Evolutionary conservation across 345 rosid species (phyloP).

Genomic region (Bruguiera sexangula): DNA sequence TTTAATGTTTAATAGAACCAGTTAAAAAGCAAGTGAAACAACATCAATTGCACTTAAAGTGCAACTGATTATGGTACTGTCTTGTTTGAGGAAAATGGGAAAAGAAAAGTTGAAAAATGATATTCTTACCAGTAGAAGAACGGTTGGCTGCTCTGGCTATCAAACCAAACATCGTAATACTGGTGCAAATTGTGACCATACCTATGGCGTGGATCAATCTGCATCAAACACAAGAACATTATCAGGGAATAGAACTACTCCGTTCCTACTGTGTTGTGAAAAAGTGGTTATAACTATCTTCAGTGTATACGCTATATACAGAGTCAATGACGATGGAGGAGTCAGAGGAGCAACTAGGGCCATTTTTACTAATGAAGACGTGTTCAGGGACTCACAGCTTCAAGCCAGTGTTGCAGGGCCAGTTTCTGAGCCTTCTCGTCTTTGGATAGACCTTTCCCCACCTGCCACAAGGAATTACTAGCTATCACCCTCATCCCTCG

Average conservation of each 20-base stretch:
- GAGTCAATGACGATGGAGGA: neutral
- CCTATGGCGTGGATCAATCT: slow-evolving; percentile 71
- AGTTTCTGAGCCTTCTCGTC: slow-evolving; percentile 87
- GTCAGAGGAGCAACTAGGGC: too few species aligned
- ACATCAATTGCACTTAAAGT: neutral
- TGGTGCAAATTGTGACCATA: slow-evolving; percentile 69
- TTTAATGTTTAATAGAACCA: slow-evolving; percentile 17
- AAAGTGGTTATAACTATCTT: neutral
- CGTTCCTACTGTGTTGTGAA: too few species aligned
- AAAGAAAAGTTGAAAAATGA: neutral
- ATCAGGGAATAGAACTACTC: neutral
- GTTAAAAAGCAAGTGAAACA: neutral
- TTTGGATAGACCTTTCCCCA: slow-evolving; percentile 82
- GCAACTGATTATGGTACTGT: neutral
- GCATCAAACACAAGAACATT: neutral
- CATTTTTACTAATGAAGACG: neutral
- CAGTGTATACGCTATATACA: neutral
- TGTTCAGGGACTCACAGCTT: slow-evolving; percentile 63
- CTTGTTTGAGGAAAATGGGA: neutral
- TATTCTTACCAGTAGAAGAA: slow-evolving; percentile 63
- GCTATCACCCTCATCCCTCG: too few species aligned
- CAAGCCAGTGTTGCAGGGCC: slow-evolving; percentile 93
- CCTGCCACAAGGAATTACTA: slow-evolving; percentile 32
- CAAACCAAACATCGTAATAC: slow-evolving; percentile 62
- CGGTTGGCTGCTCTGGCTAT: slow-evolving; percentile 52